Percentiles rank a stretch among this genome's conserved stretches.
Conservation (phyloP, 805 yeast genomes). For the Wickerhamomyces bisporus region DNA sequence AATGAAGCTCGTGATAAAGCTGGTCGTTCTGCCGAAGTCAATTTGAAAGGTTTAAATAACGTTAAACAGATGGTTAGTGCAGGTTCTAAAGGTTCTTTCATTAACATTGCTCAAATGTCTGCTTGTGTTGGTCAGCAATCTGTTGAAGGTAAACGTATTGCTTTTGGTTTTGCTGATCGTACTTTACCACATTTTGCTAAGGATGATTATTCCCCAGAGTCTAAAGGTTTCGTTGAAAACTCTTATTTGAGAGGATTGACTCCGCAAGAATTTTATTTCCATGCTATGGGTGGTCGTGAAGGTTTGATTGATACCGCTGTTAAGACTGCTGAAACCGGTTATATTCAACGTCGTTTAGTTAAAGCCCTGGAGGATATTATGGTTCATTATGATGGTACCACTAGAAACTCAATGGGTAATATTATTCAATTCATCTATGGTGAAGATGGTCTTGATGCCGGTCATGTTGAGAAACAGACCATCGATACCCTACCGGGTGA, state of each 20-base stretch:
- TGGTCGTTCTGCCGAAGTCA: conserved; percentile 97
- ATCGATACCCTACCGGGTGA: conserved; percentile 95
- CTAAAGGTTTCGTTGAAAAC: conserved; percentile 96
- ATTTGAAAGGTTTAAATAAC: conserved; percentile 87
- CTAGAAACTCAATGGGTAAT: conserved; percentile 96
- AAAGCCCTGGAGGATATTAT: conserved; percentile 95
- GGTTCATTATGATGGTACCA: conserved; percentile 98
- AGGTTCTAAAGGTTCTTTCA: conserved; percentile 98
- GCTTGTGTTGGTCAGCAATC: conserved; percentile 99
- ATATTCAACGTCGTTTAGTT: conserved; percentile 95
- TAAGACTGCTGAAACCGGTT: conserved; percentile 98
- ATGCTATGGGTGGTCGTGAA: conserved; percentile 99
- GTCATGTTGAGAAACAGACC: conserved; percentile 95
- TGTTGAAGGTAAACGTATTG: conserved; percentile 99
- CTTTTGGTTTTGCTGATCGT: conserved; percentile 94
- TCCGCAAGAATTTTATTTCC: conserved; percentile 98
- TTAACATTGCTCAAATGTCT: conserved; percentile 98
- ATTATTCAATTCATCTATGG: conserved; percentile 95
- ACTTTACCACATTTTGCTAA: conserved; percentile 96
- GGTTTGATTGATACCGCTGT: conserved; percentile 99
- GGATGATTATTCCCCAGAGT: conserved; percentile 98
- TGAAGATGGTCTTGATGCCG: conserved; percentile 98
- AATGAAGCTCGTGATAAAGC: conserved; percentile 99
- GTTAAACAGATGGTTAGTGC: conserved; percentile 99
- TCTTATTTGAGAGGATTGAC: conserved; percentile 96